Evolutionary conservation across 2,329 filamentous ascomycete genomes (phyloP).

Genomic region (Camptophora hylomeconis): DNA sequence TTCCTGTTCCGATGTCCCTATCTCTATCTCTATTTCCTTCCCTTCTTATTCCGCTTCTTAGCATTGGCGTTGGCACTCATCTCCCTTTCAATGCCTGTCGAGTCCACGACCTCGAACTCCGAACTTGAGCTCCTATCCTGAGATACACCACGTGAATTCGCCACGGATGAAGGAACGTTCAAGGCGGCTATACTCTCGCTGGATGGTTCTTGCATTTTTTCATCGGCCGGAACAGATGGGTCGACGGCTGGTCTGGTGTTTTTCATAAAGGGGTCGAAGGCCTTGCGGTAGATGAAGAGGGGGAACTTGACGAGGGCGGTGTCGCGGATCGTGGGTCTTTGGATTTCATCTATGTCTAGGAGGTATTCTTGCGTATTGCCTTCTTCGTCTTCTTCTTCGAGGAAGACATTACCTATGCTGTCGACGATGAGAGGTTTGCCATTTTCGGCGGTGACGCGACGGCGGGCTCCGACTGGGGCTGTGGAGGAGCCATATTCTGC

Average conservation of each 20-base stretch:
- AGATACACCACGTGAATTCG: neutral
- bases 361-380: conserved; percentile 72
- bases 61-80: conserved; percentile 6
- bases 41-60: conserved; percentile 17
- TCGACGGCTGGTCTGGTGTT: conserved; percentile 6
- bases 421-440: conserved; percentile 92
- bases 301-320: conserved; percentile 75
- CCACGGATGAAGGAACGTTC: conserved; percentile 3
- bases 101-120: conserved; percentile 18
- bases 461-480: conserved; percentile 63
- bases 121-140: conserved; percentile 15
- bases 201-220: conserved; percentile 4
- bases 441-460: conserved; percentile 83
- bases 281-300: conserved; percentile 52
- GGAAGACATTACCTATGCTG: conserved; percentile 77
- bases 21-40: conserved; percentile 14
- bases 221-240: conserved; percentile 3
- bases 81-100: conserved; percentile 14
- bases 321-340: conserved; percentile 61
- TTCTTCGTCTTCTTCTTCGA: conserved; percentile 85
- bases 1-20: no score
- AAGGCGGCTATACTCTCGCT: conserved; percentile 6
- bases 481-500: conserved; percentile 34
- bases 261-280: conserved; percentile 41
- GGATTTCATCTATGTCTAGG: conserved; percentile 78